Evolutionary conservation across 352 stramenopile genomes (phyloP).

Genomic region (Phytophthora vignae): DNA sequence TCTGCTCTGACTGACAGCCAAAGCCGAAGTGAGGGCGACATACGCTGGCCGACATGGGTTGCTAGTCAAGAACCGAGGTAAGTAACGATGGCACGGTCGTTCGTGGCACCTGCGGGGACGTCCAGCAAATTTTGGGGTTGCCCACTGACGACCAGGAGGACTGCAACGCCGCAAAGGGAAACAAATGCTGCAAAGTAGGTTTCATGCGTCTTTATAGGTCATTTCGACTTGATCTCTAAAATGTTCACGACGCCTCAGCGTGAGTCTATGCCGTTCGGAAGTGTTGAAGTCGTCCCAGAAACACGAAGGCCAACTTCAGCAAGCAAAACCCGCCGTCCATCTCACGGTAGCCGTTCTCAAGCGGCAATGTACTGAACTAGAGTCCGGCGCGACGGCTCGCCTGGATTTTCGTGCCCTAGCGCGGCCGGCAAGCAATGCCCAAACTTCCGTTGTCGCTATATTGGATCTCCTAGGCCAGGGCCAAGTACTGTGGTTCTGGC

Average conservation of each 20-base stretch:
- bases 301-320: conserved; percentile 1
- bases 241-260: background rate
- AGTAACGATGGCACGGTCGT: conserved; percentile 2
- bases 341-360: conserved; percentile 19
- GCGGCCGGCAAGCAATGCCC: conserved; percentile 16
- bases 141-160: background rate
- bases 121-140: conserved; percentile 32
- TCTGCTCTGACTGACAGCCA: conserved; percentile 7
- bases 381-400: conserved; percentile 7
- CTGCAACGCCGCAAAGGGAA: conserved; percentile 5
- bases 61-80: background rate
- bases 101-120: conserved; percentile 18
- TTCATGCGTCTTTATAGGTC: background rate
- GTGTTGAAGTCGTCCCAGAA: conserved; percentile 23
- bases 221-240: background rate
- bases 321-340: conserved; percentile 2
- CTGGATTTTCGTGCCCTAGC: conserved; percentile 33
- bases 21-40: conserved; percentile 9
- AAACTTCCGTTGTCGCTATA: conserved; percentile 25
- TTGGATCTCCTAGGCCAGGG: background rate
- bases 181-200: conserved; percentile 2
- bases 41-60: conserved; percentile 26
- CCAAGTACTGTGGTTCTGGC: background rate
- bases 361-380: conserved; percentile 22
- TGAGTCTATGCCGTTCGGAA: background rate